Conservation (phyloP, 2,329 filamentous ascomycete species). For the Tolypocladium sp. region DNA sequence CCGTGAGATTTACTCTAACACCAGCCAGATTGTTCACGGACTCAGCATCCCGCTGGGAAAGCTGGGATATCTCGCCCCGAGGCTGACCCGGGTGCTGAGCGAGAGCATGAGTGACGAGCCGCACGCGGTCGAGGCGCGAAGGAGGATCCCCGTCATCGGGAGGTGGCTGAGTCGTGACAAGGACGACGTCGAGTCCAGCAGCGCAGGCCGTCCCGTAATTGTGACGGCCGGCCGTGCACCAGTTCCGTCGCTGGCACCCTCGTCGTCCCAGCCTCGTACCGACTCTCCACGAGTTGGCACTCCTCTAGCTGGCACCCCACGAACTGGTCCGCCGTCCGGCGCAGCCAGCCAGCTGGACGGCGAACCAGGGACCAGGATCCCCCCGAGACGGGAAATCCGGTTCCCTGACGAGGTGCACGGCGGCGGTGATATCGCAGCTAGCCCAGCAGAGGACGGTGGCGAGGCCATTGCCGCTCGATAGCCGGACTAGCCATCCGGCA, state of each 20-base stretch:
- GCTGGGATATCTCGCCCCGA: slow-evolving; percentile 51
- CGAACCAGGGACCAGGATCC: neutral
- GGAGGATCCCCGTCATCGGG: slow-evolving; percentile 11
- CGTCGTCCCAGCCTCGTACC: neutral
- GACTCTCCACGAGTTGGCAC: neutral
- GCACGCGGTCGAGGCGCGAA: slow-evolving; percentile 2
- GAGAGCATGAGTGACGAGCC: slow-evolving; percentile 11
- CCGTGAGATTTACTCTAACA: neutral
- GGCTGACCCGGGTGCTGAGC: slow-evolving; percentile 30
- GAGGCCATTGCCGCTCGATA: neutral
- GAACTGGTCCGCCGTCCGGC: neutral
- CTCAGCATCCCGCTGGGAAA: slow-evolving; percentile 68
- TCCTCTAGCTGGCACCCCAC: neutral
- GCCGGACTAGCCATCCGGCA: neutral
- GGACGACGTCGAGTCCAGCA: neutral
- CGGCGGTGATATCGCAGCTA: neutral
- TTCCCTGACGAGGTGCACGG: slow-evolving; percentile 10
- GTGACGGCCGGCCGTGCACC: neutral
- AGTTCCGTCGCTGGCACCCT: neutral
- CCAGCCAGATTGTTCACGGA: slow-evolving; percentile 57
- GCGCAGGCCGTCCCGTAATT: neutral
- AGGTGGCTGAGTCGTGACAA: slow-evolving; percentile 3
- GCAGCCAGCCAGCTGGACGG: neutral
- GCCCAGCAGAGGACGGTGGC: neutral
- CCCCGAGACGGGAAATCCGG: slow-evolving; percentile 10